Evolutionary conservation across 139 green algal species (phyloP), one percentile per base, ranked within the genome.

Genomic region (Asterochloris sp.): DNA sequence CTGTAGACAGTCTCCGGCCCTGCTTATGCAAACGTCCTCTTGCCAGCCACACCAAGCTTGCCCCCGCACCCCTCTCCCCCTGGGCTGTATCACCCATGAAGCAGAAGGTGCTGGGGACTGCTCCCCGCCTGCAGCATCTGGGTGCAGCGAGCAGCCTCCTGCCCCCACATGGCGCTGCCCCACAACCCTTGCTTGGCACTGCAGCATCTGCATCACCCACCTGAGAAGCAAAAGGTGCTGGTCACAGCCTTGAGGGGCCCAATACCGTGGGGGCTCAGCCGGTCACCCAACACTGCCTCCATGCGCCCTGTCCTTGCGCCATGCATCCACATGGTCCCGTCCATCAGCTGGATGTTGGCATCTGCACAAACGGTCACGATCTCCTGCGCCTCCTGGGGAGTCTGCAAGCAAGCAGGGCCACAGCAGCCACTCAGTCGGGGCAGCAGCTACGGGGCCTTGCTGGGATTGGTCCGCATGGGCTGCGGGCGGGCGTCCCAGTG

Each of bases 251-350:
- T 73, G n/a, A 89, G 26, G 15, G 74, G 54, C 1, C 86, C 83
- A 38, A 89, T 62, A 10, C 62, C n/a, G 26, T 11, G 27, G 11
- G 76, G 76, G 15, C 68, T 62, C 15, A 80, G 76, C 54, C 17
- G 62, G 62, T 83, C 83, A 14, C 69, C 62, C 76, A 87, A 62
- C 9, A 75, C 74, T 19, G 27, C 84, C 28, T 63, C 28, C 84
- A 85, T 86, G 54, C 73, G 78, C 47, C n/a, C 28, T 17, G 71
- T 47, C 0, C 82, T 61, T 23, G 73, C 62, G 61, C 27, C 28
- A 27, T 83, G 80, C 26, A 69, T 78, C 74, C 85, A 90, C 85
- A 90, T 90, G 60, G 87, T 90, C 47, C 87, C 87, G 28, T 89
- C 85, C 82, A 90, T 84, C 17, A 90, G 83, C 80, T 85, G 79